Evolutionary conservation across 805 yeast genomes (phyloP), one percentile per base, ranked within the genome.

Genomic region (Brettanomyces naardenensis): DNA sequence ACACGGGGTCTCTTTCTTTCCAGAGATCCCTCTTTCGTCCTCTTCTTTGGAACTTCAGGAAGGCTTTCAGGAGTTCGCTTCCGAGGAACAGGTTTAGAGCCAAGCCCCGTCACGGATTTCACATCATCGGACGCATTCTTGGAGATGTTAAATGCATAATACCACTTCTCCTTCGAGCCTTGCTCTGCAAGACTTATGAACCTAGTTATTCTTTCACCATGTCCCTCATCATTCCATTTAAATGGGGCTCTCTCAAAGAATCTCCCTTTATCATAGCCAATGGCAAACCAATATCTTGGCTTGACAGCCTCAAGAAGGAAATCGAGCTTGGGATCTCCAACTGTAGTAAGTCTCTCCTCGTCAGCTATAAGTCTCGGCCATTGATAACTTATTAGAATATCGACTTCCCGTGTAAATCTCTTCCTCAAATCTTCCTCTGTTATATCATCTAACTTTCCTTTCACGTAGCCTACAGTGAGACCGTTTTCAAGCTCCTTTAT

Each of bases 251-350:
- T 59, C 48, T 83, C 87, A 44, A 64, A 61, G 48, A 68, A 75
- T 28, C 62, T 61, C 1, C 78, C 75, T 1, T 53, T 35, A 11
- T 66, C 64, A 31, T 67, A 56, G 0, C 84, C 84, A 19, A 66
- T 70, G 2, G 75, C 63, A 50, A 85, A 78, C 56, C 80, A 82
- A 51, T 85, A 85, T 40, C 75, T 62, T 3, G 95, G 95, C 42
- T 68, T 65, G 3, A 64, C 37, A 14, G 49, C 41, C 33, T 58
- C 54, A 2, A 75, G 69, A 2, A 78, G 42, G 4, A 48, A 51
- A 52, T 80, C 86, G 3, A 79, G 54, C 14, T 59, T 45, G 0
- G 50, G 33, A 45, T 68, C 63, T 0, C 79, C 79, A 5, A 66
- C 61, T n/a, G 71, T 45, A 0, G 65, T 53, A 15, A 69, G 52